Conservation (phyloP, 805 yeast species). For the Candida verbasci region DNA sequence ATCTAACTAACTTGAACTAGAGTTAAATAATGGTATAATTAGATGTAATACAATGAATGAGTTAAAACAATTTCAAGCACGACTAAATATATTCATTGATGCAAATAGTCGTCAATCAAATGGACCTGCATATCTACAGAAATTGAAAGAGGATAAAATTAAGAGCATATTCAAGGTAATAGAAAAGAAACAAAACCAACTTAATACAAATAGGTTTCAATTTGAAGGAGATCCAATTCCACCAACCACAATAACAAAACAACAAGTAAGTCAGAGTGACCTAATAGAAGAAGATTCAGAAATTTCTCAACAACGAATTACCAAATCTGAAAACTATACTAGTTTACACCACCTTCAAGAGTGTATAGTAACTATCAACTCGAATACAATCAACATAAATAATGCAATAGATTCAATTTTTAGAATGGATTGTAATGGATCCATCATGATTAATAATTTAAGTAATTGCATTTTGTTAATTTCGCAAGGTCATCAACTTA, state of each 20-base stretch:
- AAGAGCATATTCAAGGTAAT: slow-evolving; percentile 17
- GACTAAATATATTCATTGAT: background rate
- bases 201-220: slow-evolving; percentile 15
- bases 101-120: background rate
- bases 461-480: background rate
- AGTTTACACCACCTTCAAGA: background rate
- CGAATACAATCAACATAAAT: slow-evolving; percentile 20
- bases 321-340: slow-evolving; percentile 1
- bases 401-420: slow-evolving; percentile 14
- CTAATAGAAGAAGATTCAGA: too few species aligned
- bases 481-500: slow-evolving; percentile 23
- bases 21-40: background rate
- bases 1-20: too few species aligned
- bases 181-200: slow-evolving; percentile 15
- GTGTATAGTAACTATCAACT: background rate
- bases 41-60: background rate
- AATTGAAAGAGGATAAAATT: slow-evolving; percentile 16
- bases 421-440: slow-evolving; percentile 19
- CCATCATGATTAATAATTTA: background rate
- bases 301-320: too few species aligned
- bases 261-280: too few species aligned
- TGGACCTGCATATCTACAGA: slow-evolving; percentile 15
- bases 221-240: slow-evolving; percentile 29
- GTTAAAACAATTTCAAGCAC: background rate
- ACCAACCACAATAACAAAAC: slow-evolving; percentile 3